phyloP scores from a whole-genome alignment of 2,329 filamentous ascomycete species.

The Akanthomyces muscarius region DNA sequence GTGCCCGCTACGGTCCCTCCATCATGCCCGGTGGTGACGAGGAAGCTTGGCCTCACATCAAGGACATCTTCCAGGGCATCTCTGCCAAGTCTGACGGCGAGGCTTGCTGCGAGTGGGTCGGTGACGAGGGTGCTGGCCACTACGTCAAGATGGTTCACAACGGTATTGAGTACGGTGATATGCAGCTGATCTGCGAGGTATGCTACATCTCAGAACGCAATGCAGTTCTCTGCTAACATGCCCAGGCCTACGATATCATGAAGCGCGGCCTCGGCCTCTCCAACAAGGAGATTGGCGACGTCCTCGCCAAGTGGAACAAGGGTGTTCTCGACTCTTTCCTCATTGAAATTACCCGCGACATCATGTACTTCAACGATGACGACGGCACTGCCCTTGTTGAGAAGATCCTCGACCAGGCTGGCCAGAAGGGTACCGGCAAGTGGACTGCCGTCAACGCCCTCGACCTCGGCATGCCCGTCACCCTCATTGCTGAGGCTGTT shows the following conservation, averaged over 20 bases:
- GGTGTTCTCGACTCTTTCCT: slow-evolving; percentile 98
- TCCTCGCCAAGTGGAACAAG: slow-evolving; percentile 95
- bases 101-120: slow-evolving; percentile 99
- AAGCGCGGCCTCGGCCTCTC: slow-evolving; percentile 90
- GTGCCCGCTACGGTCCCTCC: slow-evolving; percentile 93
- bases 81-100: slow-evolving; percentile 96
- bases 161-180: slow-evolving; percentile 99
- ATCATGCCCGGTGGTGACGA: slow-evolving; percentile 99
- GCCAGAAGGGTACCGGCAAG: slow-evolving; percentile 99
- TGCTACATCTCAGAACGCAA: slow-evolving; percentile 1
- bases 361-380: slow-evolving; percentile 97
- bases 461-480: slow-evolving; percentile 97
- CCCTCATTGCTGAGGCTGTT: slow-evolving; percentile 94
- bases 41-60: slow-evolving; percentile 96
- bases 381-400: slow-evolving; percentile 87
- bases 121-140: slow-evolving; percentile 98
- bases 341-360: slow-evolving; percentile 97
- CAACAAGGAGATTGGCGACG: slow-evolving; percentile 93
- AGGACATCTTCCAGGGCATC: slow-evolving; percentile 98
- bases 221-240: neutral
- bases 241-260: slow-evolving; percentile 97
- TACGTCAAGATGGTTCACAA: slow-evolving; percentile 99
- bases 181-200: slow-evolving; percentile 99
- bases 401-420: slow-evolving; percentile 98
- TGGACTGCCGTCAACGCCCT: slow-evolving; percentile 99